Conservation (phyloP, 139 green algal genomes). For the Eudorina sp. region DNA sequence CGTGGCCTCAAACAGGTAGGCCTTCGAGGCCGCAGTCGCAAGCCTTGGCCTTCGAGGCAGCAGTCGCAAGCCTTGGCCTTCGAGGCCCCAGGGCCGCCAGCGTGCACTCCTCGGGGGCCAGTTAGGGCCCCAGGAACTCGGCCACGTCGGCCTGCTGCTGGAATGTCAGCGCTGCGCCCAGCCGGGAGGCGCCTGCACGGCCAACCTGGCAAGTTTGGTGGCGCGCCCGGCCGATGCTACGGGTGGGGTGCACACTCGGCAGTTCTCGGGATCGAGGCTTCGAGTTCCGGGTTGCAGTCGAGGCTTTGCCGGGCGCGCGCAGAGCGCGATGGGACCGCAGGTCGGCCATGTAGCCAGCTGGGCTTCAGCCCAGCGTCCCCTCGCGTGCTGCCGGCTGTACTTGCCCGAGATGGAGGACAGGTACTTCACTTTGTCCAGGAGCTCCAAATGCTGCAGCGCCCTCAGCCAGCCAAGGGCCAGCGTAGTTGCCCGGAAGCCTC, state of each 20-base stretch:
- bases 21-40: too few species aligned
- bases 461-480: constrained; percentile 15
- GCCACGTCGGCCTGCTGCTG: not conserved
- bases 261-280: too few species aligned
- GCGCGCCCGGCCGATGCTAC: too few species aligned
- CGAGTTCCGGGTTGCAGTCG: too few species aligned
- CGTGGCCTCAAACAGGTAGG: too few species aligned
- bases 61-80: not conserved
- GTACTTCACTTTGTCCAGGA: constrained; percentile 11
- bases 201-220: too few species aligned
- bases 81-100: not conserved
- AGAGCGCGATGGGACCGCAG: too few species aligned
- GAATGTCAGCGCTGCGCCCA: not conserved
- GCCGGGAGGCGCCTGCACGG: constrained; percentile 21
- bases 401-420: constrained; percentile 2
- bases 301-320: too few species aligned
- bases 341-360: too few species aligned
- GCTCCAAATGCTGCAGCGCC: constrained; percentile 6
- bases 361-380: too few species aligned
- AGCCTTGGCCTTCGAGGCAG: not conserved
- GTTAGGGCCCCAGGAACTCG: constrained; percentile 25
- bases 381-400: too few species aligned
- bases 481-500: constrained; percentile 20
- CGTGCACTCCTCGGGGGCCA: constrained; percentile 4
- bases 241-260: too few species aligned